Conservation (phyloP, 208 protist genomes). For the Acanthamoeba royreba region DNA sequence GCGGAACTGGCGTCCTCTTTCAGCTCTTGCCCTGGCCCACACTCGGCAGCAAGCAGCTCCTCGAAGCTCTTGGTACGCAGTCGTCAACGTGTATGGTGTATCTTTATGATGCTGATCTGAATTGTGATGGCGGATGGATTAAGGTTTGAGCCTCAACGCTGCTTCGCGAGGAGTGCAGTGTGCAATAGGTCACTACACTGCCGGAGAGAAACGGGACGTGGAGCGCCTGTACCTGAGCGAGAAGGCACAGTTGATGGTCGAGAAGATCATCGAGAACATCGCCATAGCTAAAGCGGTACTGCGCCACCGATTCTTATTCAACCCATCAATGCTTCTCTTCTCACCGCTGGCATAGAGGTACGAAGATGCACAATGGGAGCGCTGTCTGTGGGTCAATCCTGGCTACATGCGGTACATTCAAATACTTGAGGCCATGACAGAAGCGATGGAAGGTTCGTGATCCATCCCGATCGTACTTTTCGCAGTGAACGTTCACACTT, state of each 20-base stretch:
- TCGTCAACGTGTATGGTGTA: no score
- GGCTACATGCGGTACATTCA: constrained; percentile 17
- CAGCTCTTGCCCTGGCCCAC: neutral
- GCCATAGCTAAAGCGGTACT: neutral
- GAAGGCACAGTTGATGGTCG: neutral
- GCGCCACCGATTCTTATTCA: neutral
- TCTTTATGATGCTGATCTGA: no score
- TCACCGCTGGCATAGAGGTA: neutral
- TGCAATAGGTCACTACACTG: neutral
- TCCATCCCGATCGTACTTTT: neutral
- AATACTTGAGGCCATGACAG: constrained; percentile 7
- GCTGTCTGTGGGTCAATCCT: neutral
- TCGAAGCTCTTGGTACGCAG: neutral
- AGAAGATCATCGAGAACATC: neutral
- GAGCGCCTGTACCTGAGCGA: constrained; percentile 9
- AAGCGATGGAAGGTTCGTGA: neutral
- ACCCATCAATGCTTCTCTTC: neutral
- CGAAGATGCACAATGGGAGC: neutral
- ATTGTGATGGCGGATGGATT: neutral
- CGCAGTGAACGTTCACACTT: neutral
- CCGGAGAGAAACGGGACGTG: neutral
- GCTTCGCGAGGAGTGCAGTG: neutral
- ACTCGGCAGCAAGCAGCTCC: neutral
- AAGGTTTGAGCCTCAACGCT: neutral
- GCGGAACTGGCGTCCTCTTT: neutral